Evolutionary conservation across 148 eudicot genomes (phyloP).

Genomic region (Fagopyrum homotropicum): DNA sequence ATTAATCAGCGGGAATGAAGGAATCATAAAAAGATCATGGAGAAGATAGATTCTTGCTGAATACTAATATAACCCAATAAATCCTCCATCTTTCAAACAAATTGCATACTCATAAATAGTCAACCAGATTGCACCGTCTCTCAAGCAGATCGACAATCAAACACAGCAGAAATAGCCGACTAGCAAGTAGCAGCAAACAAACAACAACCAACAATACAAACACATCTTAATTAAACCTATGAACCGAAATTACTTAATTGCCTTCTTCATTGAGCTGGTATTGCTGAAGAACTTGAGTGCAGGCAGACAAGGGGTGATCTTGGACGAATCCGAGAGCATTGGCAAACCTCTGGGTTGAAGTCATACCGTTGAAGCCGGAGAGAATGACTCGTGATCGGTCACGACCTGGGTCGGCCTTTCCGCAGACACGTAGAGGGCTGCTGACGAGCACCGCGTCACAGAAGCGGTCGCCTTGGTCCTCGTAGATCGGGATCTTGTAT

Average conservation of each 20-base stretch:
- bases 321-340: conserved; percentile 32
- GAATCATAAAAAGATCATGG: not conserved
- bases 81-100: not conserved
- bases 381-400: conserved; percentile 44
- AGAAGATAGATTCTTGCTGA: not conserved
- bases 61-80: not conserved
- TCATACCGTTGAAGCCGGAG: conserved; percentile 41
- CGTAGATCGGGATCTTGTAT: conserved; percentile 27
- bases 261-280: conserved; percentile 26
- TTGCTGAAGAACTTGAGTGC: conserved; percentile 32
- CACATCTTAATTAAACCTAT: not conserved
- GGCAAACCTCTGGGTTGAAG: conserved; percentile 28
- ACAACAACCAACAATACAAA: conserved; percentile 4
- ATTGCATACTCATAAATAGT: conserved; percentile 1
- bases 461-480: conserved; percentile 32
- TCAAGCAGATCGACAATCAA: not conserved
- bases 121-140: not conserved
- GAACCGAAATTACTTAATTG: not conserved
- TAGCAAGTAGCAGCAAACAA: not conserved
- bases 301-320: conserved; percentile 26
- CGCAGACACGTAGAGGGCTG: conserved; percentile 26
- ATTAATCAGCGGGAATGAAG: not conserved
- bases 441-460: conserved; percentile 31
- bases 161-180: not conserved
- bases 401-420: conserved; percentile 32